Evolutionary conservation across 2,329 filamentous ascomycete genomes (phyloP).

Genomic region (Botryotinia narcissicola): DNA sequence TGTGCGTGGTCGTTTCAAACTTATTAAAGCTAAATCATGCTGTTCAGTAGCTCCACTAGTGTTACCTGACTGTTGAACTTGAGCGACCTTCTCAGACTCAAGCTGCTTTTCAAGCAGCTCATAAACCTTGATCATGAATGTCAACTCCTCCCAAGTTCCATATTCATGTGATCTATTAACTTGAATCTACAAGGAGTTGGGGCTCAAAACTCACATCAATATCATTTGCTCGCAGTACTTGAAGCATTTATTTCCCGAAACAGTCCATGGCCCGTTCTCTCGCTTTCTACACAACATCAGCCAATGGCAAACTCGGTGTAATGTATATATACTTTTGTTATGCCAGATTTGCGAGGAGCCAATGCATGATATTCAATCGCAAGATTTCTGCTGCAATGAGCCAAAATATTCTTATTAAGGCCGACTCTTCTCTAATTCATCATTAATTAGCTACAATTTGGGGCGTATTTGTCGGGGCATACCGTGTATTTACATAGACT

Average conservation of each 20-base stretch:
- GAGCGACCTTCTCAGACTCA: background rate
- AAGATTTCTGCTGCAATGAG: rapidly evolving
- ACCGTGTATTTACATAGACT: background rate
- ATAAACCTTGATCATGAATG: background rate
- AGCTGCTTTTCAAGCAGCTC: background rate
- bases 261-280: background rate
- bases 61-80: background rate
- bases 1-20: background rate
- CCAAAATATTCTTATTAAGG: rapidly evolving
- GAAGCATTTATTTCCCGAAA: background rate
- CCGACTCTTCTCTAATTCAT: background rate
- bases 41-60: background rate
- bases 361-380: background rate
- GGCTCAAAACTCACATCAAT: background rate
- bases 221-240: background rate
- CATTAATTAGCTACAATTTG: background rate
- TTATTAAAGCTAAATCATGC: background rate
- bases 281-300: background rate
- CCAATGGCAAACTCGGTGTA: background rate
- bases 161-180: background rate
- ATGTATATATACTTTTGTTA: background rate
- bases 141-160: background rate
- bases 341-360: background rate
- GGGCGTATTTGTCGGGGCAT: background rate
- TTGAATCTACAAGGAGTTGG: background rate